Percentiles rank a stretch among this genome's conserved stretches.
Conservation (phyloP, 371 early-diverging fungal genomes). For the Mortierella sp. region DNA sequence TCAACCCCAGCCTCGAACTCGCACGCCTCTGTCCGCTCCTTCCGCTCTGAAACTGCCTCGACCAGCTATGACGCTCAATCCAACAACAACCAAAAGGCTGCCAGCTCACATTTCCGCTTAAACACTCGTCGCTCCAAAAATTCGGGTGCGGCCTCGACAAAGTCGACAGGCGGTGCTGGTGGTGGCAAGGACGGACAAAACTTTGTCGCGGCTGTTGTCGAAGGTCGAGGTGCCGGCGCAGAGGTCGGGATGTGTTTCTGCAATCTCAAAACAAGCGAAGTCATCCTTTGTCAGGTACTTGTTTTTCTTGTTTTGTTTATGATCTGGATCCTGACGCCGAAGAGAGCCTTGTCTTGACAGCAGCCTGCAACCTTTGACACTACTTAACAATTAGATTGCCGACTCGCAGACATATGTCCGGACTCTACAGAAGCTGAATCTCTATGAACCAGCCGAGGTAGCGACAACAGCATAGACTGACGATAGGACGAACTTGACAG, state of each 20-base stretch:
- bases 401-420: constrained; percentile 74
- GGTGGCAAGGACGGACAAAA: constrained; percentile 21
- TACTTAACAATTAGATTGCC: constrained; percentile 64
- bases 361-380: background rate
- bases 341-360: background rate
- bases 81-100: background rate
- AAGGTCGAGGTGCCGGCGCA: constrained; percentile 59
- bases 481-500: background rate
- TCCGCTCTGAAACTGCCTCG: background rate
- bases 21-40: background rate
- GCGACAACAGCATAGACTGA: background rate
- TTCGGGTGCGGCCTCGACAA: constrained; percentile 15
- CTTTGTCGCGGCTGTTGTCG: constrained; percentile 54
- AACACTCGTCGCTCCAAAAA: constrained; percentile 21
- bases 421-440: constrained; percentile 72
- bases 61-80: background rate
- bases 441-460: constrained; percentile 75
- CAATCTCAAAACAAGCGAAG: constrained; percentile 73
- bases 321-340: background rate
- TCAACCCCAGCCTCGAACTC: constrained; percentile 6
- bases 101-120: background rate
- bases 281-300: constrained; percentile 70
- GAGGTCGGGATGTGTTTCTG: constrained; percentile 79
- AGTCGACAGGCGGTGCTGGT: background rate
- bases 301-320: background rate